Evolutionary conservation across 2,329 filamentous ascomycete species (phyloP), one percentile per base, ranked within the genome.

Genomic region (Claviceps monticola): DNA sequence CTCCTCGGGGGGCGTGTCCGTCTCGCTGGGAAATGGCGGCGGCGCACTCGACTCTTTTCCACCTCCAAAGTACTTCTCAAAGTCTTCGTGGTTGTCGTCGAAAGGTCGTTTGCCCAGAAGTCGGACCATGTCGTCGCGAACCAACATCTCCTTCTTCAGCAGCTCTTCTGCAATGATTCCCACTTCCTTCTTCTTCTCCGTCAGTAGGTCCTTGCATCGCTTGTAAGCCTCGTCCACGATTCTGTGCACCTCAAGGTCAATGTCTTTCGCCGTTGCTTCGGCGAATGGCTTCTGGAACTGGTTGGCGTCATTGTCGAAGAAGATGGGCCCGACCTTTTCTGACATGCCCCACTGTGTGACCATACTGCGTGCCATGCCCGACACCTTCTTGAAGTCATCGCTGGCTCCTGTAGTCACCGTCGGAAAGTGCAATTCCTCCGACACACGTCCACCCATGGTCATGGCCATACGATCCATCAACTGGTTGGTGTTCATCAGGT

Each of bases 261-360:
- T 98, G 58, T 84, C 84, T 65, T 89, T 86, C 17, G 90, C 93
- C 2, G 93, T 98, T 50, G 88, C 77, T 72, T 98, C 93, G 21
- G 88, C 91, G 71, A 97, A 98, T 0, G 93, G 93, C 74, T 98
- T 98, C 65, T 90, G 83, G 54, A 96, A 71, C 63, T 87, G 83
- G 65, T 87, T 86, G 56, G 86, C 79, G 62, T 88, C 78, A 64
- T 87, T 86, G 61, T 93, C 85, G 68, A 91, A 98, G 74, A 94
- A 86, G 56, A 98, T 76, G 57, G 90, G 90, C 34, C 91, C 91
- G 46, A 98, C 84, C 72, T 95, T 94, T 59, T 87, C 80, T 42
- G 86, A 94, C 93, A 98, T 98, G 59, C 93, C 93, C 84, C 89
- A 98, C 67, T 95, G 88, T n/a, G 91, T 98, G 34, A 98, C 93